A percentile compares a stretch with the other conserved stretches of the same genome.
phyloP scores from a whole-genome alignment of 768 basidiomycete species.

The Boletus eberwhitei region DNA sequence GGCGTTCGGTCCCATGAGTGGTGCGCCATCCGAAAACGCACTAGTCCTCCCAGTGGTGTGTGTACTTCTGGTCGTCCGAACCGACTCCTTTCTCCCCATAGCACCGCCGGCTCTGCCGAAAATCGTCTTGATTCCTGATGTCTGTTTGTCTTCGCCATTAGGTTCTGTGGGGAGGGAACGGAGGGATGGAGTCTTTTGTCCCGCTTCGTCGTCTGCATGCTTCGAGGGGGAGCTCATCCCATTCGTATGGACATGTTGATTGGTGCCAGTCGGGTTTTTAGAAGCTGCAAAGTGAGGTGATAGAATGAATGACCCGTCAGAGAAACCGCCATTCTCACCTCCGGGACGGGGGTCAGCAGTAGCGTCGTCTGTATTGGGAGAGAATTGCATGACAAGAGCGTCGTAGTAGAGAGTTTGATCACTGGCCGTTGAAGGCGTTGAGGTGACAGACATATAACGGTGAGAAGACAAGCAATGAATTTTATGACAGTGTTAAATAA shows the following conservation, averaged over 20 bases:
- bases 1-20: conserved; percentile 47
- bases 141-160: conserved; percentile 1
- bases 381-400: conserved; percentile 37
- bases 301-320: background rate
- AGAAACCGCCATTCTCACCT: conserved; percentile 1
- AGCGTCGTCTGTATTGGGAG: background rate
- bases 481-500: conserved; percentile 21
- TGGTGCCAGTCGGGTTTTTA: background rate
- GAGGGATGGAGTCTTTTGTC: conserved; percentile 14
- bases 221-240: background rate
- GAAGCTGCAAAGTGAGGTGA: background rate
- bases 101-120: background rate
- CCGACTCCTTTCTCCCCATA: conserved; percentile 20
- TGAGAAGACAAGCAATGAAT: background rate
- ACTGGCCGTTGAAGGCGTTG: conserved; percentile 28
- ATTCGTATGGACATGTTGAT: background rate
- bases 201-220: background rate
- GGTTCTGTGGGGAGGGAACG: conserved; percentile 23
- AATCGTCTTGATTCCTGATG: background rate
- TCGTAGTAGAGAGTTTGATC: conserved; percentile 43
- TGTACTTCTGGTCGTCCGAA: conserved; percentile 21
- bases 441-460: conserved; percentile 12
- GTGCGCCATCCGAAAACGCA: conserved; percentile 54
- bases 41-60: conserved; percentile 12
- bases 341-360: background rate